phyloP scores from a whole-genome alignment of 768 basidiomycete genomes.

The Termitomyces sp. region DNA sequence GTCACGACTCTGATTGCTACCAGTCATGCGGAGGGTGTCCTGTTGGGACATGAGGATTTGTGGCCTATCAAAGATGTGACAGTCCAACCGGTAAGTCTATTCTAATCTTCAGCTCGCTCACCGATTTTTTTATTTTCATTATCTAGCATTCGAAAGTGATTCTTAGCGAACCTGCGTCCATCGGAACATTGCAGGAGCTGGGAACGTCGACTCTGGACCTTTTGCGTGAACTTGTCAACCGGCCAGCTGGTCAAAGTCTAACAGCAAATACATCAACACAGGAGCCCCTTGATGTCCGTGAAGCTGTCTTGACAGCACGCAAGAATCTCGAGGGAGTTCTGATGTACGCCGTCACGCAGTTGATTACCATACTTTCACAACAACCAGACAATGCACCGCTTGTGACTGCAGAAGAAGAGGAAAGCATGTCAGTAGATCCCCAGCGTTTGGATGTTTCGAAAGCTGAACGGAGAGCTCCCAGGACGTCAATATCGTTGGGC shows the following conservation, averaged over 20 bases:
- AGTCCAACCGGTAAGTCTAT: constrained; percentile 56
- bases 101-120: constrained; percentile 22
- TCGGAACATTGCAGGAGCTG: constrained; percentile 86
- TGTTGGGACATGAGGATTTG: constrained; percentile 62
- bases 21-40: constrained; percentile 65
- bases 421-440: constrained; percentile 37
- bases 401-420: constrained; percentile 33
- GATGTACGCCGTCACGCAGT: constrained; percentile 71
- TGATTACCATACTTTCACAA: constrained; percentile 75
- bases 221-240: constrained; percentile 60
- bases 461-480: constrained; percentile 33
- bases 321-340: constrained; percentile 66
- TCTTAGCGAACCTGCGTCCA: constrained; percentile 74
- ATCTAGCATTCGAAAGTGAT: constrained; percentile 82
- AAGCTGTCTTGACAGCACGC: constrained; percentile 54
- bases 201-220: constrained; percentile 76
- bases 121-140: constrained; percentile 3
- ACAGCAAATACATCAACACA: constrained; percentile 27
- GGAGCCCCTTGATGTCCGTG: constrained; percentile 47
- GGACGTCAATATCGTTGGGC: constrained; percentile 51
- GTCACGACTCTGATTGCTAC: constrained; percentile 66
- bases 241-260: constrained; percentile 56
- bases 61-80: constrained; percentile 70
- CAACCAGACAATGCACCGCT: constrained; percentile 55
- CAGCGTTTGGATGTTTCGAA: constrained; percentile 20